Percentiles rank a stretch among this genome's conserved stretches.
Evolutionary conservation across 345 rosid genomes (phyloP).

Genomic region (Stellera chamaejasme): DNA sequence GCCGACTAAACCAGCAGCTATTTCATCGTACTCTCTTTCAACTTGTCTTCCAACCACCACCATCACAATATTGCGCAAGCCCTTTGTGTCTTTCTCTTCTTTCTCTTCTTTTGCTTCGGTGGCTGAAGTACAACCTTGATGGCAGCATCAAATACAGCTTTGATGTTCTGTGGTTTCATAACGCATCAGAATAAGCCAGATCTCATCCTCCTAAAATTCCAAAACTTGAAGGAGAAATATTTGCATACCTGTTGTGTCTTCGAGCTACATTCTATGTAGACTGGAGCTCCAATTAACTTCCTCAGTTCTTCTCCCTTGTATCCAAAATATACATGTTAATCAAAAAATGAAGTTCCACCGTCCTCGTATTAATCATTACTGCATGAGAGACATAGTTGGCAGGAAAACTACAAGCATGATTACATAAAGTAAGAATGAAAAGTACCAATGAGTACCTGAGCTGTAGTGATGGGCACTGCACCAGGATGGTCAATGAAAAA

Average conservation of each 20-base stretch:
- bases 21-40: conserved; percentile 13
- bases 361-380: neutral
- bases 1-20: conserved; percentile 10
- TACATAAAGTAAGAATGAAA: neutral
- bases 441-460: conserved; percentile 40
- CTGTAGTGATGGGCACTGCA: conserved; percentile 59
- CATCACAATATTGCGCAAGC: conserved; percentile 60
- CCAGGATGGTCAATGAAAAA: conserved; percentile 69
- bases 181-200: conserved; percentile 2
- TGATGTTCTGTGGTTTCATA: conserved; percentile 53
- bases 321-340: neutral
- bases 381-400: neutral
- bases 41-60: conserved; percentile 1
- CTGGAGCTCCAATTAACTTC: conserved; percentile 64
- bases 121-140: conserved; percentile 89
- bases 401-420: neutral
- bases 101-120: conserved; percentile 68
- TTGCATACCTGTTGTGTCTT: conserved; percentile 71
- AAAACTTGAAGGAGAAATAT: neutral
- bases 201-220: neutral
- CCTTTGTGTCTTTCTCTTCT: conserved; percentile 62
- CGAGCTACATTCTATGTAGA: conserved; percentile 81
- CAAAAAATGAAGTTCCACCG: conserved; percentile 4
- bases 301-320: conserved; percentile 74
- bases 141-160: conserved; percentile 83